Evolutionary conservation across 768 basidiomycete species (phyloP).

Genomic region (Boletus coccyginus): DNA sequence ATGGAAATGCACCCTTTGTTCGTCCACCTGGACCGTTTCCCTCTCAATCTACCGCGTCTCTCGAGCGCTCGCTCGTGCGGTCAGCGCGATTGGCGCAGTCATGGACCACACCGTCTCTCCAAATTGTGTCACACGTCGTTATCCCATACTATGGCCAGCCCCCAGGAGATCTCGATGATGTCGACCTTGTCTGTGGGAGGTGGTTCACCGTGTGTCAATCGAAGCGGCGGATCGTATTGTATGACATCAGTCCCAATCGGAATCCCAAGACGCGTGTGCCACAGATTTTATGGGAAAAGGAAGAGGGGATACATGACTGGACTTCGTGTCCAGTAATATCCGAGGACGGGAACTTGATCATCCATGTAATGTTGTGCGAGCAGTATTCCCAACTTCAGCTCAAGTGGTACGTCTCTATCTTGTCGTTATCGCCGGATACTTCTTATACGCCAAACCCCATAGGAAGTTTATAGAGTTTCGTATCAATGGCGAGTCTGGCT

Average conservation of each 20-base stretch:
- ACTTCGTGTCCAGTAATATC: not conserved
- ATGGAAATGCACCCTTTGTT: not conserved
- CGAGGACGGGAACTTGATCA: no score
- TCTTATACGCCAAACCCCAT: not conserved
- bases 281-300: not conserved
- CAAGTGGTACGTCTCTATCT: not conserved
- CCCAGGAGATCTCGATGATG: not conserved
- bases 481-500: no score
- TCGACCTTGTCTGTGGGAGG: not conserved
- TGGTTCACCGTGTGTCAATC: slow-evolving; percentile 1
- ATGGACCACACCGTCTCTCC: not conserved
- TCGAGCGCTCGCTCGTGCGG: not conserved
- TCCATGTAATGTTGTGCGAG: not conserved
- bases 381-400: no score
- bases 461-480: not conserved
- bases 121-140: not conserved
- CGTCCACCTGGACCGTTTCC: not conserved
- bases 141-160: not conserved
- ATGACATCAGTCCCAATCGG: not conserved
- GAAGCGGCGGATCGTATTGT: not conserved
- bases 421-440: not conserved
- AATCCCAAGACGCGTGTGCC: not conserved
- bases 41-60: not conserved
- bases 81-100: not conserved
- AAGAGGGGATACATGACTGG: not conserved